Conservation (phyloP, 495 filamentous ascomycete genomes). For the Podospora didyma region DNA sequence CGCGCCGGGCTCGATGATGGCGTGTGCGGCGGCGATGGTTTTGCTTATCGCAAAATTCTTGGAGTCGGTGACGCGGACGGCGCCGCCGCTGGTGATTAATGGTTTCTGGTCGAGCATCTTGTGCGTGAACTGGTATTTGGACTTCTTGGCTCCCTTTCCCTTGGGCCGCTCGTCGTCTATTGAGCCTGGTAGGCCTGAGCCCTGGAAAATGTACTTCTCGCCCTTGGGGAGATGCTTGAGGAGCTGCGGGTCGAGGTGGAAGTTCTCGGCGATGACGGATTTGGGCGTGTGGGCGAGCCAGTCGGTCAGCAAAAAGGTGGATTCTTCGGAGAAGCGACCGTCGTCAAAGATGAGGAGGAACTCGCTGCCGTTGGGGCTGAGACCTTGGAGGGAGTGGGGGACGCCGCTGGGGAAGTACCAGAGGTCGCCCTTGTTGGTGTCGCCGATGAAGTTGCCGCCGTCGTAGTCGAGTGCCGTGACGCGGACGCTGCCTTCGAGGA, state of each 20-base stretch:
- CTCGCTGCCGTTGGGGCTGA: slow-evolving; percentile 62
- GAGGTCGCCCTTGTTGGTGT: slow-evolving; percentile 63
- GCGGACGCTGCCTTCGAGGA: slow-evolving; percentile 56
- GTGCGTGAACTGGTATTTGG: slow-evolving; percentile 57
- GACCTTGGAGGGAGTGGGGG: slow-evolving; percentile 65
- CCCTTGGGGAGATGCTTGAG: slow-evolving; percentile 53
- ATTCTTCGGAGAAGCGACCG: slow-evolving; percentile 66
- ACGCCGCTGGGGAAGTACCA: slow-evolving; percentile 75
- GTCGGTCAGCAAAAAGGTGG: slow-evolving; percentile 64
- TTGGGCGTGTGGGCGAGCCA: slow-evolving; percentile 64
- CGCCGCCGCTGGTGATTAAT: slow-evolving; percentile 49
- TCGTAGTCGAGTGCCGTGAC: slow-evolving; percentile 65
- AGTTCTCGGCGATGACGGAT: slow-evolving; percentile 61
- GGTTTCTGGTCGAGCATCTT: slow-evolving; percentile 58
- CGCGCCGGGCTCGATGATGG: slow-evolving; percentile 53
- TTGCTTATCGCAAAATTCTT: slow-evolving; percentile 62
- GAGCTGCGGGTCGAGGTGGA: slow-evolving; percentile 54
- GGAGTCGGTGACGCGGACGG: slow-evolving; percentile 62
- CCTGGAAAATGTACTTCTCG: slow-evolving; percentile 71
- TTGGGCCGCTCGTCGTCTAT: slow-evolving; percentile 40
- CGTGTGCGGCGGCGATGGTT: slow-evolving; percentile 60
- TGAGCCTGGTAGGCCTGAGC: slow-evolving; percentile 45
- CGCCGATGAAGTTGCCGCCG: slow-evolving; percentile 65
- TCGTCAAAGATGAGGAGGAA: slow-evolving; percentile 70
- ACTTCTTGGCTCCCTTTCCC: slow-evolving; percentile 51